Percentiles rank a stretch among this genome's conserved stretches.
phyloP scores from a whole-genome alignment of 176 grass and related monocot species.

The Hsuehochloa calcarea region DNA sequence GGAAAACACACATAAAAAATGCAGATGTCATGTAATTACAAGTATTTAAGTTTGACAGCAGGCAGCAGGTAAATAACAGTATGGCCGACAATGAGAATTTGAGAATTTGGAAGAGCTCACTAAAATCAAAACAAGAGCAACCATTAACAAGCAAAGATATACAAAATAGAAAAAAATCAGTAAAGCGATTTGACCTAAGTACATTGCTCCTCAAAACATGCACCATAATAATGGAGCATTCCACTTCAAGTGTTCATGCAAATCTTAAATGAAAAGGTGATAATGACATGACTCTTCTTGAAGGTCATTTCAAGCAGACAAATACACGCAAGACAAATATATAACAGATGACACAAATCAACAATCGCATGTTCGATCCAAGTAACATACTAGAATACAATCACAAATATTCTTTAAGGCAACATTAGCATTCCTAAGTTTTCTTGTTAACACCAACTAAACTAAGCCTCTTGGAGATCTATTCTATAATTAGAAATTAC shows the following conservation, averaged over 20 bases:
- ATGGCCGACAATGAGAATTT: not conserved
- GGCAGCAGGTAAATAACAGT: not conserved
- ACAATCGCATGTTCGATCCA: not conserved
- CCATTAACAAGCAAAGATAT: not conserved
- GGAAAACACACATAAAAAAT: not conserved
- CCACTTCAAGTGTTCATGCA: not conserved
- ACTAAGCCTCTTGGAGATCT: not conserved
- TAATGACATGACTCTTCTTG: not conserved
- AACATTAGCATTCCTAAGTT: not conserved
- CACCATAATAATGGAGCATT: not conserved
- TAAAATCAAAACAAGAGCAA: not conserved
- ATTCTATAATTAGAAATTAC: not conserved
- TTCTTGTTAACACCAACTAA: not conserved
- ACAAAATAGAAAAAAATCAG: not conserved
- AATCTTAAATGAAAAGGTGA: not conserved
- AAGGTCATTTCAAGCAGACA: not conserved
- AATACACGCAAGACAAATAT: not conserved
- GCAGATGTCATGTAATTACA: not conserved
- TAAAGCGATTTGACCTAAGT: not conserved
- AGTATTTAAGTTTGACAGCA: not conserved
- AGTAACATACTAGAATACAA: not conserved
- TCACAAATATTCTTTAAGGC: not conserved
- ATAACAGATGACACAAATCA: not conserved
- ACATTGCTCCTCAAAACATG: not conserved
- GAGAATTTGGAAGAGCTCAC: not conserved